Conservation (phyloP, 306 rosid species). For the Quercus robur region DNA sequence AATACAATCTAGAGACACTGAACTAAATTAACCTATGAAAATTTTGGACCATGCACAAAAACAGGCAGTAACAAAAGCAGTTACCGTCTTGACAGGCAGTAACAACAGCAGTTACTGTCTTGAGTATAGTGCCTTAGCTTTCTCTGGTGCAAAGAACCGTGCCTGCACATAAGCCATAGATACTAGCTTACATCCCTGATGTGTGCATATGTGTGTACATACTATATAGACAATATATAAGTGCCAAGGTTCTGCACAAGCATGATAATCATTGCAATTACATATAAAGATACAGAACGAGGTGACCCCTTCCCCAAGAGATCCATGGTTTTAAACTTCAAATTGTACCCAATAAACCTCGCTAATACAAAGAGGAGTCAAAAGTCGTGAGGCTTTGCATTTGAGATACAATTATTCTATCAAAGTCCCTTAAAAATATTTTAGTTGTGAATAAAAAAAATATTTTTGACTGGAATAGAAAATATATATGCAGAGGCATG, state of each 20-base stretch:
- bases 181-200: neutral
- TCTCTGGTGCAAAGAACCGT: conserved; percentile 83
- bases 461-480: too few species aligned
- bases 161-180: conserved; percentile 45
- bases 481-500: too few species aligned
- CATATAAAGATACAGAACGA: neutral
- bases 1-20: neutral
- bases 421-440: too few species aligned
- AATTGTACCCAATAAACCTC: too few species aligned
- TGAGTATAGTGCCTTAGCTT: conserved; percentile 74
- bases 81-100: conserved; percentile 29
- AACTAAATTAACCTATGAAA: neutral
- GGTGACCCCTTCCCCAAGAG: too few species aligned
- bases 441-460: too few species aligned
- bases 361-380: too few species aligned
- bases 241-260: neutral
- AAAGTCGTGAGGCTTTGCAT: too few species aligned
- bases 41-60: neutral
- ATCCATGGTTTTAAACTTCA: too few species aligned
- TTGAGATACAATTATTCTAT: too few species aligned
- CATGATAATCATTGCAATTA: neutral
- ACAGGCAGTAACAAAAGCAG: neutral
- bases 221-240: neutral
- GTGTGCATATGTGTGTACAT: neutral
- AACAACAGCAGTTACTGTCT: conserved; percentile 14